Evolutionary conservation across 805 yeast species (phyloP).

Genomic region (Ogataea pilisensis): DNA sequence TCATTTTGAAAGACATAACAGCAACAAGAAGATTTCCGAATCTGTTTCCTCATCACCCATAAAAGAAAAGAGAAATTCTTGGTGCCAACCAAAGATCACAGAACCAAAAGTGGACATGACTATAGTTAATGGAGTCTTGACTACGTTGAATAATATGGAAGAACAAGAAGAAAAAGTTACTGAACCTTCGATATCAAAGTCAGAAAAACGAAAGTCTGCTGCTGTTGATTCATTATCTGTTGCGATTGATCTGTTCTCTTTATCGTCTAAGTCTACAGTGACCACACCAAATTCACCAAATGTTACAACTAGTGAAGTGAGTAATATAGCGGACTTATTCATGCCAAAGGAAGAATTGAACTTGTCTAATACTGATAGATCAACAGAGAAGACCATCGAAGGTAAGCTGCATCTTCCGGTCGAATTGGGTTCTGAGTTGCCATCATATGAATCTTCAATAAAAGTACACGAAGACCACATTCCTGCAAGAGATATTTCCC

Average conservation of each 20-base stretch:
- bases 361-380: not conserved
- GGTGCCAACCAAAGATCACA: slow-evolving; percentile 27
- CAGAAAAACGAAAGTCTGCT: slow-evolving; percentile 30
- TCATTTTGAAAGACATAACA: slow-evolving; percentile 13
- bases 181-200: slow-evolving; percentile 10
- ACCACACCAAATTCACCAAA: slow-evolving; percentile 18
- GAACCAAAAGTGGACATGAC: slow-evolving; percentile 32
- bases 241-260: slow-evolving; percentile 30
- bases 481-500: too few relatives aligned
- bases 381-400: not conserved
- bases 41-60: slow-evolving; percentile 27
- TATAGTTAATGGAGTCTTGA: slow-evolving; percentile 30
- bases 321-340: not conserved
- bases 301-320: slow-evolving; percentile 3
- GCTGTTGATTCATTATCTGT: slow-evolving; percentile 31
- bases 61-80: slow-evolving; percentile 26
- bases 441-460: not conserved
- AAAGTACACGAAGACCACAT: slow-evolving; percentile 3
- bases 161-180: slow-evolving; percentile 6
- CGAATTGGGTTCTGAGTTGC: slow-evolving; percentile 3
- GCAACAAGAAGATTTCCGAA: slow-evolving; percentile 10
- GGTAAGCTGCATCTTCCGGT: not conserved
- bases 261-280: slow-evolving; percentile 16
- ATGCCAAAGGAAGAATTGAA: not conserved
- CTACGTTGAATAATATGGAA: slow-evolving; percentile 11